Evolutionary conservation across 2,329 filamentous ascomycete genomes (phyloP).

Genomic region (Diaporthe velutina): DNA sequence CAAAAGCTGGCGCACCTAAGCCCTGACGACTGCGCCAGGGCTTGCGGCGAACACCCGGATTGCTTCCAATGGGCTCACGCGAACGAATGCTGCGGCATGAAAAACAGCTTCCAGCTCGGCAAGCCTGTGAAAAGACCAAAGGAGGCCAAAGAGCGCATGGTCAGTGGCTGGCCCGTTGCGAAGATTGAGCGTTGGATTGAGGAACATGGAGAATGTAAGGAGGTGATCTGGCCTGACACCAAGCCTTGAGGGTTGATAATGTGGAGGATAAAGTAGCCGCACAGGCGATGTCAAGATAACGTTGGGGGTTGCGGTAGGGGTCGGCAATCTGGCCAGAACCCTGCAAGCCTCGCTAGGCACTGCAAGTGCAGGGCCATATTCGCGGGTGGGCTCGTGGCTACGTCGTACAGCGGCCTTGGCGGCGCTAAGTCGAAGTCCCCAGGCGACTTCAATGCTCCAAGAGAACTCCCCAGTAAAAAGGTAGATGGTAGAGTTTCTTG

Average conservation of each 20-base stretch:
- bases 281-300: slow-evolving; percentile 7
- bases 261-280: background rate
- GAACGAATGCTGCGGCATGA: slow-evolving; percentile 54
- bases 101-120: slow-evolving; percentile 54
- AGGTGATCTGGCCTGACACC: slow-evolving; percentile 24
- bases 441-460: background rate
- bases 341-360: background rate
- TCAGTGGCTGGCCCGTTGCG: slow-evolving; percentile 57
- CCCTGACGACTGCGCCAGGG: slow-evolving; percentile 57
- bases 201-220: slow-evolving; percentile 51
- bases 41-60: slow-evolving; percentile 54
- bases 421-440: background rate
- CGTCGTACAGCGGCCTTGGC: background rate
- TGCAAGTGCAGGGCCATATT: background rate
- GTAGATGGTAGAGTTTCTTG: background rate
- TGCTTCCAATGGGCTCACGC: slow-evolving; percentile 59
- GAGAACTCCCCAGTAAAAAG: background rate
- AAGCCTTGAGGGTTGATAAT: background rate
- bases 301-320: background rate
- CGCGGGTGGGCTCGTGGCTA: background rate
- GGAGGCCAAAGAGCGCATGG: slow-evolving; percentile 47
- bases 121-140: slow-evolving; percentile 50
- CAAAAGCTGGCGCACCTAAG: slow-evolving; percentile 58
- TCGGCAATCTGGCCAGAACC: background rate
- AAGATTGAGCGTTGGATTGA: slow-evolving; percentile 57